A percentile compares a stretch with the other conserved stretches of the same genome.
Evolutionary conservation across 345 rosid genomes (phyloP).

Genomic region (Populus ilicifolia): DNA sequence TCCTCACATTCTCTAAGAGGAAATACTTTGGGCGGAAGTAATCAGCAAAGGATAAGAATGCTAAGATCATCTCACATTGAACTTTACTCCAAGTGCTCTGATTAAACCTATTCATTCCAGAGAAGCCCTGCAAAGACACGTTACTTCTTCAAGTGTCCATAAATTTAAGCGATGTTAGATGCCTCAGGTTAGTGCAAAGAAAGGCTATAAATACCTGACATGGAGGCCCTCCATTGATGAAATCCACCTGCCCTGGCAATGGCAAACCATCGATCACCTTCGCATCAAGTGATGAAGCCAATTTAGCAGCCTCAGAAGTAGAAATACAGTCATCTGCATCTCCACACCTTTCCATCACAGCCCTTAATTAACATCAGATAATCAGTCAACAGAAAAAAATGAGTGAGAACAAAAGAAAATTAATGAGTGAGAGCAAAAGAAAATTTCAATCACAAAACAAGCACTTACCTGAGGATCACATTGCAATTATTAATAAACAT

Average conservation of each 20-base stretch:
- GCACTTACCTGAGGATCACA: slow-evolving; percentile 62
- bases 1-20: slow-evolving; percentile 86
- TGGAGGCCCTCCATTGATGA: slow-evolving; percentile 95
- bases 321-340: slow-evolving; percentile 78
- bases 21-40: slow-evolving; percentile 85
- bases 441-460: neutral
- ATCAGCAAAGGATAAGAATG: slow-evolving; percentile 66
- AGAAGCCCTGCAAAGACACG: slow-evolving; percentile 65
- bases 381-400: too few species aligned
- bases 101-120: slow-evolving; percentile 79
- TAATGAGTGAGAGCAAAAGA: neutral
- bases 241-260: slow-evolving; percentile 71
- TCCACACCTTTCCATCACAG: slow-evolving; percentile 71
- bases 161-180: neutral
- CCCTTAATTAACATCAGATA: slow-evolving; percentile 38
- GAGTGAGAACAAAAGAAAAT: neutral
- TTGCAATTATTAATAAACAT: slow-evolving; percentile 77
- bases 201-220: slow-evolving; percentile 55
- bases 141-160: neutral
- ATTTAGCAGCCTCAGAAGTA: slow-evolving; percentile 62
- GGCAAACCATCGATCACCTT: slow-evolving; percentile 40
- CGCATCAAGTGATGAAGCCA: slow-evolving; percentile 39
- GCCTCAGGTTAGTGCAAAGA: neutral
- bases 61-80: slow-evolving; percentile 63
- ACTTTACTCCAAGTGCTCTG: slow-evolving; percentile 76